Evolutionary conservation across 106 monocot species (phyloP).

Genomic region (Dioscorea alata): DNA sequence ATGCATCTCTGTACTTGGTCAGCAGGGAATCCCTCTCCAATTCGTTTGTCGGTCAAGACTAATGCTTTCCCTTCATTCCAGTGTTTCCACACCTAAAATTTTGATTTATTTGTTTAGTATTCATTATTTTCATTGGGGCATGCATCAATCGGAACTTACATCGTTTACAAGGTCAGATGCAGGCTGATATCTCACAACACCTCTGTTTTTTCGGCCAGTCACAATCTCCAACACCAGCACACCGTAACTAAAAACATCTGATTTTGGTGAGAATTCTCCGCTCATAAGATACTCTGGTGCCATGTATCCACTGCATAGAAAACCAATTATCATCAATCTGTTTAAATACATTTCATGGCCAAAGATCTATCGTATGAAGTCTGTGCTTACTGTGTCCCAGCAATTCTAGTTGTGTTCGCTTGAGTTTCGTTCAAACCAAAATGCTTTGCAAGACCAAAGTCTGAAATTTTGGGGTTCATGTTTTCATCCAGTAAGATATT

Average conservation of each 20-base stretch:
- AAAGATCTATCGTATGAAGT: too few relatives aligned
- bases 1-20: constrained; percentile 26
- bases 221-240: constrained; percentile 21
- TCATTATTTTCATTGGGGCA: neutral
- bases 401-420: neutral
- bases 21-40: neutral
- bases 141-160: constrained; percentile 9
- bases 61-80: constrained; percentile 15
- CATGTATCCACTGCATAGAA: constrained; percentile 25
- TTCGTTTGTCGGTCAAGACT: constrained; percentile 13
- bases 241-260: constrained; percentile 29
- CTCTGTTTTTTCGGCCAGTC: constrained; percentile 19
- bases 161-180: constrained; percentile 8
- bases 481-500: constrained; percentile 9
- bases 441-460: constrained; percentile 14
- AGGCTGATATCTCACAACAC: neutral
- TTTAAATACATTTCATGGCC: too few relatives aligned
- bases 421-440: constrained; percentile 2
- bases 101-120: neutral
- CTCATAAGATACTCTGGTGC: constrained; percentile 23
- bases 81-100: constrained; percentile 19
- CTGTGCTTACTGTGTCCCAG: constrained; percentile 7
- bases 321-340: too few relatives aligned
- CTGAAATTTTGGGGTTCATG: constrained; percentile 15
- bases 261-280: constrained; percentile 20